Conservation (phyloP, 2,329 filamentous ascomycete species). For the Epichloe amarillans region DNA sequence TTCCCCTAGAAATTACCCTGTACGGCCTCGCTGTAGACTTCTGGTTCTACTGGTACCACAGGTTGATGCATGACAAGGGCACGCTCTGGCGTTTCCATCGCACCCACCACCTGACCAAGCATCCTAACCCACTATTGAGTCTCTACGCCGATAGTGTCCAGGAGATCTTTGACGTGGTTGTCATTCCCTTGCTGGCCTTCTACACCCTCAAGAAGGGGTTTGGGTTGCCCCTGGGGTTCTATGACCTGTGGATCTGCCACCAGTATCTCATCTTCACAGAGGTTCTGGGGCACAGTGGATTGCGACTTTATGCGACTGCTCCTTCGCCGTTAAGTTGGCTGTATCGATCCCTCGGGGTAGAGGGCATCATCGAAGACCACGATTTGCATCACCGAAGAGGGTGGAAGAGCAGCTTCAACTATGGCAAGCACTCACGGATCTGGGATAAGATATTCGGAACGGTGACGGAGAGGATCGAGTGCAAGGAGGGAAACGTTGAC, state of each 20-base stretch:
- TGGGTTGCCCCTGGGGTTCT: constrained; percentile 30
- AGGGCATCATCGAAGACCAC: constrained; percentile 29
- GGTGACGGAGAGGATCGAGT: constrained; percentile 22
- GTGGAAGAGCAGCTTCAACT: constrained; percentile 23
- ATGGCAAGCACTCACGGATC: constrained; percentile 24
- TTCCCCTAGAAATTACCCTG: constrained; percentile 14
- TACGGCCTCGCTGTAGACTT: constrained; percentile 5
- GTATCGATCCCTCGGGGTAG: constrained; percentile 17
- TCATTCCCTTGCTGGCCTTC: constrained; percentile 27
- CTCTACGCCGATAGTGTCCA: constrained; percentile 29
- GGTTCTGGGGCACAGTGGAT: constrained; percentile 24
- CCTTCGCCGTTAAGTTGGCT: constrained; percentile 22
- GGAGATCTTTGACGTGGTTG: constrained; percentile 28
- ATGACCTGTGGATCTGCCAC: constrained; percentile 33
- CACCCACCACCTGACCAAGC: constrained; percentile 27
- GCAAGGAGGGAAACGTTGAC: constrained; percentile 13
- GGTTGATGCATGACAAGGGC: constrained; percentile 25
- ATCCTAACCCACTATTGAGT: constrained; percentile 13
- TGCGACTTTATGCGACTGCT: constrained; percentile 22
- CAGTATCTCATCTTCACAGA: constrained; percentile 29
- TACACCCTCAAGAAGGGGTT: constrained; percentile 17
- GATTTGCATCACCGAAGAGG: constrained; percentile 27
- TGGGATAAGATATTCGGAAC: constrained; percentile 25
- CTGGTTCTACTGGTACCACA: constrained; percentile 9
- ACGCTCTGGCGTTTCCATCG: constrained; percentile 26